These are phyloP conservation scores for Candida ortonii DNA, from an alignment of 805 yeast genomes.

Conservation along the genomic window DNA sequence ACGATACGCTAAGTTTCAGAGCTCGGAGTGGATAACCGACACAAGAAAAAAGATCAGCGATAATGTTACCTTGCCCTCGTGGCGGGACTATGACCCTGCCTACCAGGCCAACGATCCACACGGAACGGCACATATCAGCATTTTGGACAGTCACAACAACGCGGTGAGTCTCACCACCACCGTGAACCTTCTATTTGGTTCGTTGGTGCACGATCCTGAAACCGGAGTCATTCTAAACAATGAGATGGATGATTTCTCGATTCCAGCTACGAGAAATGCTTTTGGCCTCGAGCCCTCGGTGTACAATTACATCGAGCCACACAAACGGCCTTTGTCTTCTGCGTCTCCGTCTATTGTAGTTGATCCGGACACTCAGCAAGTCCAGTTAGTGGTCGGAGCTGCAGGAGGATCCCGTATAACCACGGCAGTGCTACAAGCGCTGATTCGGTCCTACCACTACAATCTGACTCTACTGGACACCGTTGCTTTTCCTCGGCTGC, in stretches of 20 bases:
- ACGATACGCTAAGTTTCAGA: constrained; percentile 44
- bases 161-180: constrained; percentile 90
- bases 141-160: constrained; percentile 70
- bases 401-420: constrained; percentile 92
- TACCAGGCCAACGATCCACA: constrained; percentile 77
- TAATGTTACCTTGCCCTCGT: constrained; percentile 52
- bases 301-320: constrained; percentile 73
- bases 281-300: constrained; percentile 80
- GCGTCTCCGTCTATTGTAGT: constrained; percentile 72
- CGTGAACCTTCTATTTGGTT: constrained; percentile 79
- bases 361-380: constrained; percentile 37
- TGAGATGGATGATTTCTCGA: constrained; percentile 93
- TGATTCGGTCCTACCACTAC: constrained; percentile 62
- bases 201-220: constrained; percentile 69
- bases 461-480: constrained; percentile 60
- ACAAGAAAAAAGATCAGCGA: constrained; percentile 53
- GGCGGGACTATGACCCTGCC: constrained; percentile 76
- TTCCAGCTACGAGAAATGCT: constrained; percentile 65
- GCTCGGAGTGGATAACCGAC: constrained; percentile 54
- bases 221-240: constrained; percentile 86
- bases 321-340: constrained; percentile 81
- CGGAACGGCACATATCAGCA: constrained; percentile 87
- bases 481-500: constrained; percentile 77
- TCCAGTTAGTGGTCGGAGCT: constrained; percentile 78
- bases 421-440: constrained; percentile 79